A percentile compares a stretch with the other conserved stretches of the same genome.
phyloP scores from a whole-genome alignment of 805 yeast species.

The Barnettozyma siamensis region DNA sequence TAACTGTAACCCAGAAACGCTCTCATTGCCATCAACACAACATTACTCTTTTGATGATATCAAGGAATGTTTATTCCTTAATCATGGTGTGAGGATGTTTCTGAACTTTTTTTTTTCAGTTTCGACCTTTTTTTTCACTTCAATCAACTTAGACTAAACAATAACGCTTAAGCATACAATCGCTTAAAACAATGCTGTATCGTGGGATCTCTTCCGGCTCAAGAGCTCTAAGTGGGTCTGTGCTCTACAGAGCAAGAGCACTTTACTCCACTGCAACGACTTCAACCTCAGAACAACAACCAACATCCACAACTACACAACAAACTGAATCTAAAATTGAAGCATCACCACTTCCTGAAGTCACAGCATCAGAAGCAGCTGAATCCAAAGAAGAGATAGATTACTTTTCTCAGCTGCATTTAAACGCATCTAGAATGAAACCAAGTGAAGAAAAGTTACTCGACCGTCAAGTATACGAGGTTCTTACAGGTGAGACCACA shows the following conservation, averaged over 20 bases:
- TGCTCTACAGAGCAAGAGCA: conserved; percentile 4
- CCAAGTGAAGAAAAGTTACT: conserved; percentile 13
- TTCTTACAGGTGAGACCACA: conserved; percentile 20
- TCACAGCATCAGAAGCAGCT: not conserved
- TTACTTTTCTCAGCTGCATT: conserved; percentile 15
- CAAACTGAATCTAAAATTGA: conserved; percentile 1
- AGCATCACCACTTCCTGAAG: not conserved
- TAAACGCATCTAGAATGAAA: conserved; percentile 16
- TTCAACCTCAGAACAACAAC: not conserved
- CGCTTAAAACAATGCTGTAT: conserved; percentile 4
- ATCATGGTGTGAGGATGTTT: conserved; percentile 11
- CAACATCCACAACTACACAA: conserved; percentile 3
- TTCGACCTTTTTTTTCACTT: conserved; percentile 3
- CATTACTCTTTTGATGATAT: no score
- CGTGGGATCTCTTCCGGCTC: conserved; percentile 8
- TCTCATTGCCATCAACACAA: conserved; percentile 1
- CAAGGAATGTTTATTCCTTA: no score
- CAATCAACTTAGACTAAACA: not conserved
- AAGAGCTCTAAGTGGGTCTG: conserved; percentile 8
- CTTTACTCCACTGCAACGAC: conserved; percentile 9
- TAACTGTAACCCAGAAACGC: conserved; percentile 1
- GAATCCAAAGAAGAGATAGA: conserved; percentile 10
- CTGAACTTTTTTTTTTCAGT: not conserved
- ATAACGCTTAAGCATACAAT: not conserved
- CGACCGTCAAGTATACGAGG: conserved; percentile 18